Conservation (phyloP, 495 filamentous ascomycete genomes). For the Paragyromitra xinjiangensis region DNA sequence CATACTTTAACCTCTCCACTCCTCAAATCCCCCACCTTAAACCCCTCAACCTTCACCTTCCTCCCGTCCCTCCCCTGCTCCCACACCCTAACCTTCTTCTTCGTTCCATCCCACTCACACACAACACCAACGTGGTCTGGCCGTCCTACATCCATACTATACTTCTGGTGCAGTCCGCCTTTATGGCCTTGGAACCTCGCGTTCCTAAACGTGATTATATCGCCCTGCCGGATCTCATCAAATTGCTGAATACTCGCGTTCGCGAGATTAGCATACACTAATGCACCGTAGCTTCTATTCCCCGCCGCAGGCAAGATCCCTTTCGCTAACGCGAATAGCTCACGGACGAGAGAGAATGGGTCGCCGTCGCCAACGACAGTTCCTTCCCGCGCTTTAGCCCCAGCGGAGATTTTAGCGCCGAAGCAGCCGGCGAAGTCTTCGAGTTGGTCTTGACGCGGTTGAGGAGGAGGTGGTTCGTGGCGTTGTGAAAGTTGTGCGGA, state of each 20-base stretch:
- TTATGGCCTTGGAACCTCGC: conserved; percentile 95
- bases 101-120: conserved; percentile 98
- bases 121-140: conserved; percentile 95
- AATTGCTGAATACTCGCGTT: conserved; percentile 89
- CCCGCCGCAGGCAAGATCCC: conserved; percentile 83
- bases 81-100: conserved; percentile 96
- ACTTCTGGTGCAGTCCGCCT: conserved; percentile 94
- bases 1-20: conserved; percentile 98
- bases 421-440: conserved; percentile 80
- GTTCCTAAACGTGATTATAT: conserved; percentile 93
- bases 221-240: conserved; percentile 93
- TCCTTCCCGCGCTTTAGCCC: conserved; percentile 74
- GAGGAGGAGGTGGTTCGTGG: conserved; percentile 84
- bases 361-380: conserved; percentile 84
- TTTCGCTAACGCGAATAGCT: conserved; percentile 76
- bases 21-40: conserved; percentile 87
- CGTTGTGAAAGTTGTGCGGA: conserved; percentile 81
- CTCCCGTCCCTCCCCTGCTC: conserved; percentile 94
- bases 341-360: conserved; percentile 75
- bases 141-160: conserved; percentile 85
- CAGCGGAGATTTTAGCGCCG: conserved; percentile 76
- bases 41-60: conserved; percentile 93
- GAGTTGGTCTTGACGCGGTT: conserved; percentile 89
- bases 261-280: conserved; percentile 92
- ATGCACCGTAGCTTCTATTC: conserved; percentile 84